Base-by-base conservation (phyloP, 306 rosid genomes). In the Fragaria nilgerrensis region DNA sequence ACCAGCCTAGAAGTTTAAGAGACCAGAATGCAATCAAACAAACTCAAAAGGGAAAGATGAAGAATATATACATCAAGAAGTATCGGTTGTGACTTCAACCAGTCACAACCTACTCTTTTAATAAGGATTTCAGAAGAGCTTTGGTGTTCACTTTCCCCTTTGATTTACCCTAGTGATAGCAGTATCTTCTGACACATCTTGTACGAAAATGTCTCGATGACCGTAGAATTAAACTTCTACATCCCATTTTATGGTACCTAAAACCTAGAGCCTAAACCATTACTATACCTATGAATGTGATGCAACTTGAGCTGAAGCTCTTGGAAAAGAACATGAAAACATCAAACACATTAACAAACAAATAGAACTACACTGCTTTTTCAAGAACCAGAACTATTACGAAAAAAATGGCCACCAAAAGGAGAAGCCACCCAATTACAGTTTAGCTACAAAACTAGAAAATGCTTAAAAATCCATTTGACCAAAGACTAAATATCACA, bases 401-500 rank as follows among this genome's bases (percentile, higher is more conserved):
- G 7, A 72, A 20, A 45, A 1, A 19, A 50, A 72, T 39, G 27
- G 45, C 44, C 20, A 22, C 27, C 9, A 36, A 19, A 52, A 72
- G 27, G 19, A 34, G 73, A 68, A 68, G 68, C 77, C 16, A 56
- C 53, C 68, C 25, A 23, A 23, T 58, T 16, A 58, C 20, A 58
- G 3, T 10, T 16, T 11, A 58, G 25, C 27, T 44, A 16, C 68
- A 74, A 74, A 58, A 11, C 61, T 13, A 53, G 3, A 52, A 17
- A 37, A 36, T 9, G 25, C 65, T 67, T 7, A 34, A 27, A 80
- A 65, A 61, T 7, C 2, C 70, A 84, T 14, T 63, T 80, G 48
- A 15, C 44, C 71, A 78, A 36, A 71, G 53, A 80, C 76, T 16
- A 77, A 4, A 52, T 49, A 81, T 67, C 77, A 68, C 17, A 53